Conservation (phyloP, 2,329 filamentous ascomycete genomes). For the Alternaria arborescens region DNA sequence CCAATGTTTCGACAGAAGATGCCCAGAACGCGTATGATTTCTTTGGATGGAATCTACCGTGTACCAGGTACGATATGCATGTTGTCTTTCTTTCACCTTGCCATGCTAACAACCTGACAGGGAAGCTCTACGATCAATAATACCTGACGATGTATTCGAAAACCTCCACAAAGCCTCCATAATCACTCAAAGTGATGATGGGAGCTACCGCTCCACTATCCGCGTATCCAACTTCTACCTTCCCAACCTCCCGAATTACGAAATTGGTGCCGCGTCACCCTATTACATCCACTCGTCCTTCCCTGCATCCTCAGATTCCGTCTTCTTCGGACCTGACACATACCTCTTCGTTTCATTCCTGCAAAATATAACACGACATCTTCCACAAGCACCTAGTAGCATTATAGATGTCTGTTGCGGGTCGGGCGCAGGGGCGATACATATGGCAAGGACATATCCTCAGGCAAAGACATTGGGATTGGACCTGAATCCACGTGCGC, state of each 20-base stretch:
- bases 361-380: conserved; percentile 17
- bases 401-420: conserved; percentile 37
- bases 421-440: conserved; percentile 36
- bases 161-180: conserved; percentile 14
- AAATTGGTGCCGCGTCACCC: conserved; percentile 8
- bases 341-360: conserved; percentile 35
- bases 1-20: conserved; percentile 20
- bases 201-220: conserved; percentile 25
- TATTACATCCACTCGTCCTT: conserved; percentile 38
- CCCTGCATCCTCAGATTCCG: conserved; percentile 29
- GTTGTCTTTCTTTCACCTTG: neutral
- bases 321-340: conserved; percentile 37
- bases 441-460: conserved; percentile 29
- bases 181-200: conserved; percentile 14
- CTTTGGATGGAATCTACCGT: conserved; percentile 35
- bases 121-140: conserved; percentile 20
- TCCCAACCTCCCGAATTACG: conserved; percentile 4
- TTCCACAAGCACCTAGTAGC: conserved; percentile 16
- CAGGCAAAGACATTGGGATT: conserved; percentile 28
- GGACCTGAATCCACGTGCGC: conserved; percentile 32
- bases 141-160: conserved; percentile 26
- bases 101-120: conserved; percentile 10
- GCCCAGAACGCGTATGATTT: conserved; percentile 30
- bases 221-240: conserved; percentile 37
- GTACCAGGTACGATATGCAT: conserved; percentile 21